A percentile compares a stretch with the other conserved stretches of the same genome.
Conservation (phyloP, 2,329 filamentous ascomycete species). For the Epichloe sp. region DNA sequence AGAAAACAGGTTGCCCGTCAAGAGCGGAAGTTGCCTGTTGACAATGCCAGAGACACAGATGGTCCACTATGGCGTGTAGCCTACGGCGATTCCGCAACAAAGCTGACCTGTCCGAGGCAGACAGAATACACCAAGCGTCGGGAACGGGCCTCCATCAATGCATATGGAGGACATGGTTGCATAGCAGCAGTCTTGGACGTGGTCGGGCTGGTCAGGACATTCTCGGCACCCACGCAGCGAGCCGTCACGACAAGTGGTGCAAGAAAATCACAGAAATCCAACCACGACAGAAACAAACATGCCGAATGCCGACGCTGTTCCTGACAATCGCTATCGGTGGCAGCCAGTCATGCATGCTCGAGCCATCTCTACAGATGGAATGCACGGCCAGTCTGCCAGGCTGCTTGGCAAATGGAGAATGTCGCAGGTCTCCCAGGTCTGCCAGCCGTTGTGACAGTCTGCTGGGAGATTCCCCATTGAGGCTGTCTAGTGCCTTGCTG, state of each 20-base stretch:
- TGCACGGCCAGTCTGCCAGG: too few relatives aligned
- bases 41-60: constrained; percentile 24
- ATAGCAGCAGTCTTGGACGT: constrained; percentile 33
- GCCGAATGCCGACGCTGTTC: too few relatives aligned
- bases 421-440: too few relatives aligned
- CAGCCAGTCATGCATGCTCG: too few relatives aligned
- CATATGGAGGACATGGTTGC: constrained; percentile 36
- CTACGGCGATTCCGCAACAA: constrained; percentile 33
- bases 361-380: too few relatives aligned
- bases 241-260: constrained; percentile 20
- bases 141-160: constrained; percentile 17
- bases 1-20: too few relatives aligned
- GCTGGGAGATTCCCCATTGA: too few relatives aligned
- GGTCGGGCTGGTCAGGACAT: constrained; percentile 25
- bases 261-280: too few relatives aligned
- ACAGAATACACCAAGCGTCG: constrained; percentile 14
- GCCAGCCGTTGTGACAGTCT: too few relatives aligned
- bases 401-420: too few relatives aligned
- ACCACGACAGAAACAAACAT: too few relatives aligned
- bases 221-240: constrained; percentile 24
- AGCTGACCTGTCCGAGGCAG: constrained; percentile 31
- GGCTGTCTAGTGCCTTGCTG: not conserved
- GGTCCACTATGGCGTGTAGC: constrained; percentile 36
- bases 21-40: constrained; percentile 34
- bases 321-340: too few relatives aligned